phyloP scores from a whole-genome alignment of 129 eudicot genomes.

The carrot (Daucus carota) region DNA sequence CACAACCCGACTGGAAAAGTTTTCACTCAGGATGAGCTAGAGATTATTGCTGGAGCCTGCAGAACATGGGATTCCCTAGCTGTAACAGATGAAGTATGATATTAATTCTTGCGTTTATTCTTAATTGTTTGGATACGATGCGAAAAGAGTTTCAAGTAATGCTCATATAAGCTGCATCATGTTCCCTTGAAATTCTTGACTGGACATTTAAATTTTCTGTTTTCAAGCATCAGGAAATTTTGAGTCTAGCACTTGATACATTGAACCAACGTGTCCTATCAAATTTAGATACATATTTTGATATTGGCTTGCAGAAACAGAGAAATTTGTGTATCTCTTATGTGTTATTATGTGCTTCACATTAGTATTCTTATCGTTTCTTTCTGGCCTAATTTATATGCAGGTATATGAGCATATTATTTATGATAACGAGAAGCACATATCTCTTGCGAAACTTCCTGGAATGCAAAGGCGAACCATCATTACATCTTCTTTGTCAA shows the following conservation, averaged over 20 bases:
- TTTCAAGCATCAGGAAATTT: neutral
- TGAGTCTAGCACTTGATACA: neutral
- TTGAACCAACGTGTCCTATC: neutral
- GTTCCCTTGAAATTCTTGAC: neutral
- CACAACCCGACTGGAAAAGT: slow-evolving; percentile 99
- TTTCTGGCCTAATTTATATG: slow-evolving; percentile 14
- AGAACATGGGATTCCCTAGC: slow-evolving; percentile 63
- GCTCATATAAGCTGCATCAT: neutral
- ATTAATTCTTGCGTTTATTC: slow-evolving; percentile 9
- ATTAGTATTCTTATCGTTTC: neutral
- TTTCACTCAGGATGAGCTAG: slow-evolving; percentile 72
- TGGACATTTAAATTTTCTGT: neutral
- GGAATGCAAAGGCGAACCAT: slow-evolving; percentile 80
- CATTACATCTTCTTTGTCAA: slow-evolving; percentile 90
- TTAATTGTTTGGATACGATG: neutral
- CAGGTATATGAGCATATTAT: slow-evolving; percentile 92
- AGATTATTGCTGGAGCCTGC: slow-evolving; percentile 83
- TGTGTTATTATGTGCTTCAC: neutral
- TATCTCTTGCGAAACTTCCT: slow-evolving; percentile 77
- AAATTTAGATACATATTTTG: neutral
- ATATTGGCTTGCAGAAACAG: neutral
- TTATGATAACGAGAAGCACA: slow-evolving; percentile 49
- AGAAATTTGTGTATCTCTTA: neutral
- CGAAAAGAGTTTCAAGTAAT: neutral
- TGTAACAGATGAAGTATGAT: slow-evolving; percentile 89